These are phyloP conservation scores for Pleurotus sapidus DNA, from an alignment of 768 basidiomycete genomes.

Conservation along the genomic window DNA sequence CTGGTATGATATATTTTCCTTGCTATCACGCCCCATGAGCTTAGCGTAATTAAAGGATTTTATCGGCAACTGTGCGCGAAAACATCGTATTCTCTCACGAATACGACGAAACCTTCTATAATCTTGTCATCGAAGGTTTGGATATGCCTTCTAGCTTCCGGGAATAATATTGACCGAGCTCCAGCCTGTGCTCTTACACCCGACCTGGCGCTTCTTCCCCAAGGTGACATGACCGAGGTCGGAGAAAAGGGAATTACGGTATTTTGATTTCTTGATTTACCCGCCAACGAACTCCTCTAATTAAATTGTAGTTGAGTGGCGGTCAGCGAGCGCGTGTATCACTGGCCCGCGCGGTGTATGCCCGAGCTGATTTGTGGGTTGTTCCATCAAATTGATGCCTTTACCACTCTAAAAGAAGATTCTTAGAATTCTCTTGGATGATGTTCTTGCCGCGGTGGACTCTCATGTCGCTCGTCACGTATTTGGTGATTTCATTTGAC, in stretches of 20 bases:
- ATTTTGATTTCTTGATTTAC: conserved; percentile 15
- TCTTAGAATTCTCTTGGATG: conserved; percentile 74
- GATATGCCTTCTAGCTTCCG: not conserved
- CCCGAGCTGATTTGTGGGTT: conserved; percentile 81
- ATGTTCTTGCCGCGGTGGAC: conserved; percentile 84
- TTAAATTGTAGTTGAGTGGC: conserved; percentile 57
- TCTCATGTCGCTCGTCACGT: conserved; percentile 87
- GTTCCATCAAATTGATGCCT: too few relatives aligned
- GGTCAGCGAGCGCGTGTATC: conserved; percentile 84
- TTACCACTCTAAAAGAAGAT: not conserved
- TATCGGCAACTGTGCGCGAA: conserved; percentile 82
- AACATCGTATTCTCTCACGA: conserved; percentile 92
- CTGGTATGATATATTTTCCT: conserved; percentile 45
- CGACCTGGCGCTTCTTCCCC: conserved; percentile 74
- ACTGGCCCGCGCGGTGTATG: conserved; percentile 87
- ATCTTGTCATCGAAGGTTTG: conserved; percentile 74
- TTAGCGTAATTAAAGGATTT: conserved; percentile 48
- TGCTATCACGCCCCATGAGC: not conserved
- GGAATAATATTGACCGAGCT: not conserved
- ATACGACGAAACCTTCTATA: conserved; percentile 84
- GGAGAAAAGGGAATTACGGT: conserved; percentile 85
- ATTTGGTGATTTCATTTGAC: conserved; percentile 49
- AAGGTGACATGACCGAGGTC: conserved; percentile 84
- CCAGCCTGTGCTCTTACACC: conserved; percentile 81
- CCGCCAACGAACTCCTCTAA: not conserved